These are phyloP conservation scores for Cytospora paraplurivora DNA, from an alignment of 2,329 filamentous ascomycete genomes.

Conservation along the genomic window DNA sequence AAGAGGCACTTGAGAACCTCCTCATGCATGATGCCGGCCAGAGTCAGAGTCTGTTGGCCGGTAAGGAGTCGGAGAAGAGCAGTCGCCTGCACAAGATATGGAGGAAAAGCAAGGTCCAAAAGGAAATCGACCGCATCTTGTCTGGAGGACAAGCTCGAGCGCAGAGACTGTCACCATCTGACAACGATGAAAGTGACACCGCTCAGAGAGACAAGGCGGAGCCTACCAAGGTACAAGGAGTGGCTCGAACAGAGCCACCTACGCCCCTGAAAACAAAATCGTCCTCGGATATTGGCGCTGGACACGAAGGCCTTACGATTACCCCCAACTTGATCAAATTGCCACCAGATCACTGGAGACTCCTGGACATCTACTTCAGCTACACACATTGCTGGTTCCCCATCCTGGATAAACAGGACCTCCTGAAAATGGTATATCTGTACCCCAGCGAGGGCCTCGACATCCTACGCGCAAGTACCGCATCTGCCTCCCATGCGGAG, in stretches of 20 bases:
- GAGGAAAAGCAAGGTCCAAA: conserved; percentile 63
- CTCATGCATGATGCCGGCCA: conserved; percentile 49
- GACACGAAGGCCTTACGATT: not conserved
- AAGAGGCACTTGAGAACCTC: conserved; percentile 58
- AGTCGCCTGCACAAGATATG: conserved; percentile 63
- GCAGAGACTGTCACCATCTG: conserved; percentile 37
- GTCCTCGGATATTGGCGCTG: not conserved
- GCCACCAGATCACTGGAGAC: conserved; percentile 56
- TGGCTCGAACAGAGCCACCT: not conserved
- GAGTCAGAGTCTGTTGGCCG: conserved; percentile 50
- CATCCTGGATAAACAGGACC: conserved; percentile 66
- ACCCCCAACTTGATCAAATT: conserved; percentile 39
- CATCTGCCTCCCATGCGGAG: conserved; percentile 52
- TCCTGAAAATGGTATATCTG: conserved; percentile 51
- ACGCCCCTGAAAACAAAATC: conserved; percentile 2
- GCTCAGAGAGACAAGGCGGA: conserved; percentile 29
- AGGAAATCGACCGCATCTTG: conserved; percentile 63
- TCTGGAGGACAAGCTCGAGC: conserved; percentile 46
- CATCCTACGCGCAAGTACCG: conserved; percentile 29
- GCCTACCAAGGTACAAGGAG: not conserved
- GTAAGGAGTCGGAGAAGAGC: conserved; percentile 53
- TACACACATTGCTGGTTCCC: conserved; percentile 79
- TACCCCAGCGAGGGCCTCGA: conserved; percentile 43
- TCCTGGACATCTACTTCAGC: conserved; percentile 73
- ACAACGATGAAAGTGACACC: conserved; percentile 36